Base-by-base conservation (phyloP, 1,284 basidiomycete species). In the Trametes hirsuta region DNA sequence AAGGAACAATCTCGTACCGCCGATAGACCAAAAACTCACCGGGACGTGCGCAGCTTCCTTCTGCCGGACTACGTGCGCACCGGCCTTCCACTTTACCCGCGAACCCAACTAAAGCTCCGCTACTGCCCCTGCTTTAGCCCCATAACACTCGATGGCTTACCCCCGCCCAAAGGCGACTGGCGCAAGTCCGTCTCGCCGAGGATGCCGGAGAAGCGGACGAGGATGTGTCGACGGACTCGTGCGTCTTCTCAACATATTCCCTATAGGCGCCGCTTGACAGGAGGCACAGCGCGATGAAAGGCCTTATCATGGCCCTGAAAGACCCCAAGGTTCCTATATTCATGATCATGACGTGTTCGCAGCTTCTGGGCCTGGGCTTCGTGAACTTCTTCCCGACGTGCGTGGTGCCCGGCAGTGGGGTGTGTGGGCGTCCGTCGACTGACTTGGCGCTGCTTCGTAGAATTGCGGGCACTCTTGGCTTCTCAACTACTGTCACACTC, bases 361-460 rank as follows among this genome's bases (percentile, higher is more conserved):
- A 84, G 62, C 70, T 84, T 9, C 69, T 91, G 11, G 88, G 88
- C 0, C 74, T 90, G 30, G 87, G 86, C 47, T 91, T 89, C 71
- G 84, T 88, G 54, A 84, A 87, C 64, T 92, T 89, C 78, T 92
- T 90, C 76, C 86, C 86, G 14, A 88, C 87, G 84, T 86, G 65
- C 54, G 80, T 74, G 4, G 15, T 34, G 21, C 45, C 55, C 34
- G n/a, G 21, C 34, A 24, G 15, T 35, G 2, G 14, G n/a, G 35
- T 48, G 10, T n/a, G 9, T n/a, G 37, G 34, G 21, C 37, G 15
- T 12, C 11, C 25, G 39, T 37, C 39, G 48, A 35, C 41, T 47
- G n/a, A 59, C 11, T 18, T 42, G 39, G 9, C 39, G 12, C 59
- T 48, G n/a, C 14, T 45, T 18, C 42, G 6, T 63, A 87, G 87